phyloP scores from a whole-genome alignment of 441 rosid genomes.

The Populus tomentosa region DNA sequence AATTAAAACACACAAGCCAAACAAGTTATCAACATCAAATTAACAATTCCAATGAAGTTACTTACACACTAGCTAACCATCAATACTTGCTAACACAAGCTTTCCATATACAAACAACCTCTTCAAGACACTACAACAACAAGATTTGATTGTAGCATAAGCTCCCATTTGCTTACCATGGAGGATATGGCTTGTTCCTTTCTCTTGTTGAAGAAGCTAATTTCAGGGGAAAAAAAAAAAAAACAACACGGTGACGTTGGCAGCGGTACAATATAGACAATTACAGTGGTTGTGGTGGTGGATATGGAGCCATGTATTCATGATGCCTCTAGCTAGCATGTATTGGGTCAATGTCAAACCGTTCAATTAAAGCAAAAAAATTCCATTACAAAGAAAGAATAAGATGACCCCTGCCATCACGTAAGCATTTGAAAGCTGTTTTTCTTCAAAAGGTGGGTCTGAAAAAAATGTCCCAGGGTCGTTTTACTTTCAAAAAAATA shows the following conservation, averaged over 20 bases:
- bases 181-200: neutral
- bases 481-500: too few species aligned
- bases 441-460: neutral
- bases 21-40: neutral
- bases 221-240: too few species aligned
- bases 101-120: neutral
- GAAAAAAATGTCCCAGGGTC: neutral
- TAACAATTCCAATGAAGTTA: neutral
- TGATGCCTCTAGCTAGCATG: too few species aligned
- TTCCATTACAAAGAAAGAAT: neutral
- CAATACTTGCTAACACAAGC: neutral
- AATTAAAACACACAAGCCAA: neutral
- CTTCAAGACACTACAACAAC: neutral
- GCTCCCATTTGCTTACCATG: neutral
- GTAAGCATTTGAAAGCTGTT: neutral
- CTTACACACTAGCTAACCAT: neutral
- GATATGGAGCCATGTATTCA: neutral
- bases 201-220: too few species aligned
- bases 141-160: neutral
- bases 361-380: neutral
- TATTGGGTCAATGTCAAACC: neutral
- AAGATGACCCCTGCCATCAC: constrained; percentile 1
- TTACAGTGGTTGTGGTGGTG: neutral
- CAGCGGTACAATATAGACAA: neutral
- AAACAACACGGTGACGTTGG: neutral